Percentiles rank a stretch among this genome's conserved stretches.
Conservation (phyloP, 352 stramenopile species). For the Globisporangium spiculum region DNA sequence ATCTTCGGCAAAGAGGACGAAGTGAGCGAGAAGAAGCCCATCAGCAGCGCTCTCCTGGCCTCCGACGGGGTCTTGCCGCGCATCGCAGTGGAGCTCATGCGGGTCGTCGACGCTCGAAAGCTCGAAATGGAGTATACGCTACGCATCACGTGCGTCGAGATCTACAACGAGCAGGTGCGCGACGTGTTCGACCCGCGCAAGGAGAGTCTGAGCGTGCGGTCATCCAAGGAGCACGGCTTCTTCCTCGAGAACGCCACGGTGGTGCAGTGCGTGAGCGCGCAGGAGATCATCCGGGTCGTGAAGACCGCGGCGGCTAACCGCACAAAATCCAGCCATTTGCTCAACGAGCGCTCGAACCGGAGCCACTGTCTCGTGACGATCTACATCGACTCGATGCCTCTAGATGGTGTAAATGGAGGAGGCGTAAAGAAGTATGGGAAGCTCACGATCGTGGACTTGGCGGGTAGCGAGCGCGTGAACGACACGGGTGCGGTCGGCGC, state of each 20-base stretch:
- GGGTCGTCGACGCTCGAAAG: slow-evolving; percentile 33
- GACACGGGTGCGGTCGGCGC: slow-evolving; percentile 56
- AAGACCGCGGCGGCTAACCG: slow-evolving; percentile 58
- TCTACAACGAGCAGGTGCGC: slow-evolving; percentile 73
- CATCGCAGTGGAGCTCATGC: slow-evolving; percentile 47
- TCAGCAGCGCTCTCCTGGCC: slow-evolving; percentile 20
- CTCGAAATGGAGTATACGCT: slow-evolving; percentile 50
- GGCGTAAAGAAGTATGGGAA: slow-evolving; percentile 63
- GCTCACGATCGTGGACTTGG: slow-evolving; percentile 73
- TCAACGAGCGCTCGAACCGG: slow-evolving; percentile 71
- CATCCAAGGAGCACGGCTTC: slow-evolving; percentile 60
- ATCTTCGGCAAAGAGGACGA: slow-evolving; percentile 70
- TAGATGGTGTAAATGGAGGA: slow-evolving; percentile 8
- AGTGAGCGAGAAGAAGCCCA: slow-evolving; percentile 21
- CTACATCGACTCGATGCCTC: slow-evolving; percentile 61
- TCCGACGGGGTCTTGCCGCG: slow-evolving; percentile 58
- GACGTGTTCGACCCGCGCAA: slow-evolving; percentile 66
- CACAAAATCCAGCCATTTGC: slow-evolving; percentile 61
- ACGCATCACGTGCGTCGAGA: slow-evolving; percentile 71
- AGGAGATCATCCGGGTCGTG: slow-evolving; percentile 65
- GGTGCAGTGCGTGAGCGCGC: slow-evolving; percentile 47
- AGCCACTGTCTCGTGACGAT: slow-evolving; percentile 80
- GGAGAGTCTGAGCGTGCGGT: slow-evolving; percentile 51
- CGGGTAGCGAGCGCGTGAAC: slow-evolving; percentile 61
- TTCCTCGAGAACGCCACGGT: slow-evolving; percentile 74